Percentiles rank a stretch among this genome's conserved stretches.
Conservation (phyloP, 2,329 filamentous ascomycete genomes). For the Colletotrichum paranaense region DNA sequence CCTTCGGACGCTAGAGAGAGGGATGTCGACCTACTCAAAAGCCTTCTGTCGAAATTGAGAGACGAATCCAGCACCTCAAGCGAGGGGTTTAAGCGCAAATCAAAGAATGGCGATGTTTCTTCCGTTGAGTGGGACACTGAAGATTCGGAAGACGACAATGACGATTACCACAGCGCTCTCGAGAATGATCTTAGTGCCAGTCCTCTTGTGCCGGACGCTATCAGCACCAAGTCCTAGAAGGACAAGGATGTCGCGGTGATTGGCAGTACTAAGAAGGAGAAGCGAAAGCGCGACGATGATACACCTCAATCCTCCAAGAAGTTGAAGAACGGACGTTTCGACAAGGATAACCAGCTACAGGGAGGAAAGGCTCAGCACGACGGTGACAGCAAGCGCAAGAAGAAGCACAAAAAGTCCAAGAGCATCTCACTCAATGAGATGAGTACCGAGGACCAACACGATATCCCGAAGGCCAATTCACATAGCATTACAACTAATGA, state of each 20-base stretch:
- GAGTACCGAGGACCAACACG: no score
- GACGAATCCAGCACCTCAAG: not conserved
- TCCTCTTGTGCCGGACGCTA: not conserved
- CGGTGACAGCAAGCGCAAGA: not conserved
- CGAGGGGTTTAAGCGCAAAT: not conserved
- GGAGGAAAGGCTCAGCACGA: not conserved
- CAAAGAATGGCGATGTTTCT: not conserved
- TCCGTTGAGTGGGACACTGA: not conserved
- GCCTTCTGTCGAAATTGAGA: constrained; percentile 4
- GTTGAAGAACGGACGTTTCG: not conserved
- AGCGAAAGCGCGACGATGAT: constrained; percentile 13
- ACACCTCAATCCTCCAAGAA: not conserved
- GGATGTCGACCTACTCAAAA: constrained; percentile 10
- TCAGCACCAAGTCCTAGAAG: constrained; percentile 15
- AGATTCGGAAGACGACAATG: not conserved
- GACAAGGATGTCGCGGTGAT: not conserved
- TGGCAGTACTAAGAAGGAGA: not conserved
- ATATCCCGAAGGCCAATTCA: not conserved
- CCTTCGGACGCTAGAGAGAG: constrained; percentile 8
- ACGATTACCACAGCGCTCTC: not conserved
- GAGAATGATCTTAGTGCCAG: constrained; percentile 14
- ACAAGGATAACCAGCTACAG: not conserved
- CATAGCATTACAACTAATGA: not conserved
- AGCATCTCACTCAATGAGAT: not conserved
- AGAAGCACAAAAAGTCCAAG: not conserved